Conservation (phyloP, 805 yeast species). For the Cyberlindnera veronae region DNA sequence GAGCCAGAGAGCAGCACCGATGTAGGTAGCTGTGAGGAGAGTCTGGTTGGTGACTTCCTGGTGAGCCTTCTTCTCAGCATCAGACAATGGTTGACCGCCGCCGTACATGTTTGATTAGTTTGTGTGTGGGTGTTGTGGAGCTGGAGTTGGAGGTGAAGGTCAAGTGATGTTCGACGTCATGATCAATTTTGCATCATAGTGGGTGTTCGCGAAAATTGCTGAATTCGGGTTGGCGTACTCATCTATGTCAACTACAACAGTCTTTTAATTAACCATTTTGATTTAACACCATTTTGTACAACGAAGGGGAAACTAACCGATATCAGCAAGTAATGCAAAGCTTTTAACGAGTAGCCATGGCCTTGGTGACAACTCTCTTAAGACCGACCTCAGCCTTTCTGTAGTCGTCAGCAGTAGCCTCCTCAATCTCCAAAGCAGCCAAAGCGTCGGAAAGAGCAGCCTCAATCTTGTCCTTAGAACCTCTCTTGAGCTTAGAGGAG, state of each 20-base stretch:
- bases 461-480: slow-evolving; percentile 96
- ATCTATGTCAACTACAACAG: neutral
- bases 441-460: slow-evolving; percentile 96
- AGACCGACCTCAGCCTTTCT: slow-evolving; percentile 99
- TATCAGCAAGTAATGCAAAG: slow-evolving; percentile 16
- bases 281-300: slow-evolving; percentile 10
- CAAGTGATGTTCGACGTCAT: neutral
- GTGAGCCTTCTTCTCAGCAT: slow-evolving; percentile 65
- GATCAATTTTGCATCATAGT: neutral
- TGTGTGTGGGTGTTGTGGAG: neutral
- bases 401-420: slow-evolving; percentile 92
- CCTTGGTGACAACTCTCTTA: slow-evolving; percentile 99
- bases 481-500: slow-evolving; percentile 95
- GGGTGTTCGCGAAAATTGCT: no score
- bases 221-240: neutral
- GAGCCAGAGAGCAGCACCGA: slow-evolving; percentile 62
- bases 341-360: slow-evolving; percentile 96
- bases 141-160: neutral
- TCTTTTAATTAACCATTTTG: neutral
- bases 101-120: slow-evolving; percentile 36
- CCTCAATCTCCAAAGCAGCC: slow-evolving; percentile 96
- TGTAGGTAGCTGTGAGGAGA: slow-evolving; percentile 52
- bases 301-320: slow-evolving; percentile 11
- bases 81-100: slow-evolving; percentile 53
- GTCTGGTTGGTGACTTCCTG: slow-evolving; percentile 60